These are phyloP conservation scores for Hericium erinaceus DNA, from an alignment of 768 basidiomycete species.

Conservation along the genomic window DNA sequence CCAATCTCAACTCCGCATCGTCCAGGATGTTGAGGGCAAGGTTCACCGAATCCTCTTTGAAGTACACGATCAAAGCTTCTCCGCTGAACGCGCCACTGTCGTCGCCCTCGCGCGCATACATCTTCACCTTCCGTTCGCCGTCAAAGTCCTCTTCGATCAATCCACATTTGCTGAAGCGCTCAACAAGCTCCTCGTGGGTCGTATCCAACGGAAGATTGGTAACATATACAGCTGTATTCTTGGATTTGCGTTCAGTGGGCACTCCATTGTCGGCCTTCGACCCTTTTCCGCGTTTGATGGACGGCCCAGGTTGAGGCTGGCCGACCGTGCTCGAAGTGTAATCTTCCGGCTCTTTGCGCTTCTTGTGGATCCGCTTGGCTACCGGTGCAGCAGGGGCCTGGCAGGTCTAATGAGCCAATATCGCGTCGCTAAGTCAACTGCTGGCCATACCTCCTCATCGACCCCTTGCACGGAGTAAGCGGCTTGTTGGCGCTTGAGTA, in stretches of 20 bases:
- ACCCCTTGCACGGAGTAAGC: constrained; percentile 90
- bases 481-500: constrained; percentile 84
- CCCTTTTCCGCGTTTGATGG: constrained; percentile 62
- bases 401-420: constrained; percentile 15
- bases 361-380: constrained; percentile 69
- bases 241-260: constrained; percentile 54
- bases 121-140: constrained; percentile 90
- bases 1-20: constrained; percentile 84
- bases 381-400: constrained; percentile 87
- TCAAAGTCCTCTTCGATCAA: constrained; percentile 87
- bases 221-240: constrained; percentile 90
- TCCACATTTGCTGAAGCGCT: constrained; percentile 86
- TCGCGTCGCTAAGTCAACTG: constrained; percentile 6
- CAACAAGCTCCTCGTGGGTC: constrained; percentile 63
- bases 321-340: constrained; percentile 48
- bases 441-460: constrained; percentile 73
- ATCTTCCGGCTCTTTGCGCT: constrained; percentile 66
- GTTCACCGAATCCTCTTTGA: constrained; percentile 91
- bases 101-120: constrained; percentile 68
- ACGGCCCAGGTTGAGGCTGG: constrained; percentile 36
- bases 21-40: constrained; percentile 81
- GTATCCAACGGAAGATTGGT: constrained; percentile 74
- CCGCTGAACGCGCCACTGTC: constrained; percentile 78
- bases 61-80: constrained; percentile 92
- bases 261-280: constrained; percentile 31